These are phyloP conservation scores for Ogataea neopini DNA, from an alignment of 805 yeast genomes.

Conservation along the genomic window DNA sequence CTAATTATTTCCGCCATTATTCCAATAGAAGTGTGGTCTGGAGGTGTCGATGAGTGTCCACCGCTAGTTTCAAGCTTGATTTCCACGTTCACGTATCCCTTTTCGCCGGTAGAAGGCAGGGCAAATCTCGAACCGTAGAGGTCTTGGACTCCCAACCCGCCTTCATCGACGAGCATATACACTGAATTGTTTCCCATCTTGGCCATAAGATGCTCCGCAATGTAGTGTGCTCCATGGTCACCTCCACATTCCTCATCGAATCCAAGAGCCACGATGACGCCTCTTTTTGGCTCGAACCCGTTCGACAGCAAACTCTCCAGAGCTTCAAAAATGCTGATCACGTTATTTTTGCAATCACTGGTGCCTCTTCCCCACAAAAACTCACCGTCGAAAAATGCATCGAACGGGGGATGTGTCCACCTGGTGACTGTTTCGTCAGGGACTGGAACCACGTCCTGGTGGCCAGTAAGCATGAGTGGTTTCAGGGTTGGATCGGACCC, in stretches of 20 bases:
- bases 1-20: constrained; percentile 2
- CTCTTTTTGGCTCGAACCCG: neutral
- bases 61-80: neutral
- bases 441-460: constrained; percentile 1
- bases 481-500: neutral
- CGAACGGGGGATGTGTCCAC: constrained; percentile 1
- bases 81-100: neutral
- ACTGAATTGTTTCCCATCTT: neutral
- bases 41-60: neutral
- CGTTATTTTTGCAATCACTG: constrained; percentile 1
- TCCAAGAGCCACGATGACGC: neutral
- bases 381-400: neutral
- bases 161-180: neutral
- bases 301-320: neutral
- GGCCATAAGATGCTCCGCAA: neutral
- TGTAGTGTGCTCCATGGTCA: neutral
- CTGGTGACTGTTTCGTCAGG: neutral
- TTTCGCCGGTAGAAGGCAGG: neutral
- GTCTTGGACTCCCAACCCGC: neutral
- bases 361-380: constrained; percentile 2
- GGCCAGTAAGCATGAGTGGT: constrained; percentile 1
- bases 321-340: neutral
- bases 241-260: neutral
- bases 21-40: neutral
- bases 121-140: neutral